These are phyloP conservation scores for Lactifluus pinguis DNA, from an alignment of 768 basidiomycete species.

Conservation along the genomic window DNA sequence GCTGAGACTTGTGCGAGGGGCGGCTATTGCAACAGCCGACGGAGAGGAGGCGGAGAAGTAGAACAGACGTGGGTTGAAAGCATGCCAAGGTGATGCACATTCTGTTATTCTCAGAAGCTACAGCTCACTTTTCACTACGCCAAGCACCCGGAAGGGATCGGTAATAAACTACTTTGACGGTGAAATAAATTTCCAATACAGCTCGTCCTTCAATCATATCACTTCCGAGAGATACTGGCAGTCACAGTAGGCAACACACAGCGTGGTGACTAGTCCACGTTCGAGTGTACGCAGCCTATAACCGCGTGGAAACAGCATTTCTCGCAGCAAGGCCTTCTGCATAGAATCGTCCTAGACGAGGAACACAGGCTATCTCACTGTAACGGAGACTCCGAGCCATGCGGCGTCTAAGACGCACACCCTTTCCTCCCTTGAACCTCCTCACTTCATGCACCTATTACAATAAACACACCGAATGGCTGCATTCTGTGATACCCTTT, in stretches of 20 bases:
- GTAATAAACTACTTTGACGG: not conserved
- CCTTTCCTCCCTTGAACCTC: not conserved
- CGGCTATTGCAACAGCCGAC: not conserved
- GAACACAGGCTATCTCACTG: not conserved
- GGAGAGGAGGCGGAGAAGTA: slow-evolving; percentile 5
- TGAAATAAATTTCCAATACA: not conserved
- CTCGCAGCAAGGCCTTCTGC: not conserved
- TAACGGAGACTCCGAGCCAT: slow-evolving; percentile 1
- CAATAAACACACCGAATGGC: not conserved
- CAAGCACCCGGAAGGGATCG: not conserved
- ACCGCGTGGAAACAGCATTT: slow-evolving; percentile 13
- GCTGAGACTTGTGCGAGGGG: slow-evolving; percentile 47
- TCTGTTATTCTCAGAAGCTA: not conserved
- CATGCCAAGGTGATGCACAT: not conserved
- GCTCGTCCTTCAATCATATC: not conserved
- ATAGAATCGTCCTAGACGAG: not conserved
- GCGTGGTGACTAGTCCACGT: not conserved
- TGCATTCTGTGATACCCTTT: not conserved
- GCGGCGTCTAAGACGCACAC: not conserved
- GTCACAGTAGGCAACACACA: not conserved
- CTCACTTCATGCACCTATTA: not conserved
- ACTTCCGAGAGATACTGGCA: not conserved
- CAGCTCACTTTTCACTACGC: not conserved
- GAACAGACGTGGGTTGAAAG: not conserved
- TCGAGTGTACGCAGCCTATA: not conserved